Evolutionary conservation across 352 stramenopile species (phyloP), one percentile per base, ranked within the genome.

Genomic region (Phytophthora meadii): DNA sequence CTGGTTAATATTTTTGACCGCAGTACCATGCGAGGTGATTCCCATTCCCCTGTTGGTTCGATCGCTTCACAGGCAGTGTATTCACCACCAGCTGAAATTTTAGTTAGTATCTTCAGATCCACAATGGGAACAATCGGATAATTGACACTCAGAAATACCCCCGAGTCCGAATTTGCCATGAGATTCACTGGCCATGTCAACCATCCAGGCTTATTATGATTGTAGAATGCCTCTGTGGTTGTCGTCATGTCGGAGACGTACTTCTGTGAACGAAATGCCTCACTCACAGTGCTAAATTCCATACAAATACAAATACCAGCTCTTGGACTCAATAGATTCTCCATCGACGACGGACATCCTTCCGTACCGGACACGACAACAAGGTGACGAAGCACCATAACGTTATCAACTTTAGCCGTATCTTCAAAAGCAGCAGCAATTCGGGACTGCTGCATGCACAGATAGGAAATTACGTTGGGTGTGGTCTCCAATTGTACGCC

Each of bases 231-330:
- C 52, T 81, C 69, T 24, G 49, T 66, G 1, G 77, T 76, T 27
- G 77, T 80, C 53, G 72, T 70, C 39, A 86, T 34, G 47, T 86
- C 77, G 5, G 74, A 72, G 30, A 87, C 63, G 30, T 79, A 87
- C 51, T 81, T 69, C 15, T 73, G 53, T 0, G 55, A 61, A 6
- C 57, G n/a, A 15, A 77, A 62, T 2, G 65, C 58, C 3, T 49
- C 22, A 3, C 27, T 66, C 1, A 63, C 59, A 12, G 64, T 39
- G 7, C 58, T 42, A 36, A 56, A 79, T 12, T 68, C 53, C 8
- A 34, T 56, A 41, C 76, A 85, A 4, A 85, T 62, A 22, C 72
- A 66, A 2, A 74, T 54, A 17, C 55, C 54, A 2, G 44, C 36
- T n/a, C 46, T 68, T 3, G 70, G 60, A 22, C 64, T 73, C n/a